Evolutionary conservation across 2,329 filamentous ascomycete genomes (phyloP).

Genomic region (Apiospora phragmitis): DNA sequence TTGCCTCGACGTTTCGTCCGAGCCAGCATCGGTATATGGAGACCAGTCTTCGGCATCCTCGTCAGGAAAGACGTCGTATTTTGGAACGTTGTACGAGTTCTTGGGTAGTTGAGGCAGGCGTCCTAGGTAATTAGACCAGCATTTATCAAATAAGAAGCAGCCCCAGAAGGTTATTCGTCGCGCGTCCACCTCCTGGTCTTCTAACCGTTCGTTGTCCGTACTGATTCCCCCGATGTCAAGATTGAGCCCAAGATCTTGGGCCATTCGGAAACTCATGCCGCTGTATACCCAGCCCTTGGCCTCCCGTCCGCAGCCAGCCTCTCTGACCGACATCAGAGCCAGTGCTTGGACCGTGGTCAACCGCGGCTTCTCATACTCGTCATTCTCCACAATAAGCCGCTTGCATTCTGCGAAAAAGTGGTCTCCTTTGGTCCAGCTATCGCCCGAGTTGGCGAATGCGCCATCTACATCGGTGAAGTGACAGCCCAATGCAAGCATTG

Average conservation of each 20-base stretch:
- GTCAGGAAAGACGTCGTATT: constrained; percentile 85
- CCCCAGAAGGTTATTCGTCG: constrained; percentile 95
- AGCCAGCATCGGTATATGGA: constrained; percentile 83
- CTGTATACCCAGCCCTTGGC: constrained; percentile 98
- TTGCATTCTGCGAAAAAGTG: constrained; percentile 97
- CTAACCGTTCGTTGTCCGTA: constrained; percentile 57
- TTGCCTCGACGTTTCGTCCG: constrained; percentile 71
- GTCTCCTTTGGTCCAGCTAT: constrained; percentile 85
- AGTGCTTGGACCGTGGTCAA: constrained; percentile 91
- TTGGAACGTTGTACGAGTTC: constrained; percentile 78
- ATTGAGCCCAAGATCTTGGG: constrained; percentile 88
- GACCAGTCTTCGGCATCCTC: constrained; percentile 88
- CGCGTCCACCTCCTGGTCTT: constrained; percentile 85
- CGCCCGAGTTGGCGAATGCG: constrained; percentile 69
- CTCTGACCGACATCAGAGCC: constrained; percentile 92
- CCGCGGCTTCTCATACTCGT: constrained; percentile 87
- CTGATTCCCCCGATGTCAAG: constrained; percentile 72
- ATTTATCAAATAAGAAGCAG: constrained; percentile 97
- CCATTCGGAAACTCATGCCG: constrained; percentile 98
- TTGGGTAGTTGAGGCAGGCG: constrained; percentile 83
- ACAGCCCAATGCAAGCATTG: constrained; percentile 88
- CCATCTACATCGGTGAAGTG: constrained; percentile 82
- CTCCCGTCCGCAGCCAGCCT: constrained; percentile 91
- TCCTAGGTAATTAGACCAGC: constrained; percentile 96
- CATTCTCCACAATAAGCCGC: constrained; percentile 82